Conservation (phyloP, 139 green algal genomes). For the Tetradesmus lagerheimii region DNA sequence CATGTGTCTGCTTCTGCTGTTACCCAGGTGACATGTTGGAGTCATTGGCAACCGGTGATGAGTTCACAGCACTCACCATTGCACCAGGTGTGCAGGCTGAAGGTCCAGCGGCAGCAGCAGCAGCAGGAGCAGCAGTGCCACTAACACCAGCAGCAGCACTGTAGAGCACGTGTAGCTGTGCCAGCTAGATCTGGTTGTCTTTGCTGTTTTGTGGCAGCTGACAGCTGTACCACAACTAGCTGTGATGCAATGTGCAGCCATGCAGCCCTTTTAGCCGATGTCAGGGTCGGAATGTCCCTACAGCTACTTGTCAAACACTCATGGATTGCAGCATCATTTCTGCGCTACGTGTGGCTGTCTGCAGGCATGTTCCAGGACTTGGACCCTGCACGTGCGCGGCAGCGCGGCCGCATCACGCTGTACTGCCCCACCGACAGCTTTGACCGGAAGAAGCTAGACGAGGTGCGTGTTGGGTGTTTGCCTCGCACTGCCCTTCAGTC, state of each 20-base stretch:
- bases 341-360: neutral
- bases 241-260: too few species aligned
- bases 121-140: conserved; percentile 18
- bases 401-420: conserved; percentile 55
- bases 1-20: neutral
- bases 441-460: conserved; percentile 69
- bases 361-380: conserved; percentile 40
- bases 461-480: conserved; percentile 48
- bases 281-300: too few species aligned
- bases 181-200: neutral
- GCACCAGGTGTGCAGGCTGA: neutral
- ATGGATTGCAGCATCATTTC: too few species aligned
- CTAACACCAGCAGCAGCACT: neutral
- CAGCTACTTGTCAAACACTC: too few species aligned
- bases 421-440: conserved; percentile 69
- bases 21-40: neutral
- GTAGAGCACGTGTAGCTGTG: neutral
- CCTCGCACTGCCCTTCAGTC: neutral
- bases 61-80: conserved; percentile 24
- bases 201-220: neutral
- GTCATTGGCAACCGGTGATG: neutral
- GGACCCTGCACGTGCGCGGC: neutral
- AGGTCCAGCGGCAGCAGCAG: neutral
- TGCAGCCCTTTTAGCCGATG: too few species aligned
- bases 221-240: too few species aligned